Base-by-base conservation (phyloP, 2,329 filamentous ascomycete species). In the Saccharata proteae region DNA sequence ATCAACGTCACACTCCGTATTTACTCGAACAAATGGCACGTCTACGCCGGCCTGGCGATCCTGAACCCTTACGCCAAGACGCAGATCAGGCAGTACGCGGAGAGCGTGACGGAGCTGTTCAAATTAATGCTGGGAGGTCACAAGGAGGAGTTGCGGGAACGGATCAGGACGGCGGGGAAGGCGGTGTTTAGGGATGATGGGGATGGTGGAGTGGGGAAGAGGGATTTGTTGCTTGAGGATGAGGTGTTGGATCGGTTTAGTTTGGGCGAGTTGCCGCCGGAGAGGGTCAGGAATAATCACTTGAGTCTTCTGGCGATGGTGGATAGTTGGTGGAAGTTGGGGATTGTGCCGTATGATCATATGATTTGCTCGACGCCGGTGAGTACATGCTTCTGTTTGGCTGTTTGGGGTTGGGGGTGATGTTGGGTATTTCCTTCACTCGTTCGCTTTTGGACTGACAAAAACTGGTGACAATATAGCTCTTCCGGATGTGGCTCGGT, bases 11-110 rank as follows among this genome's bases (percentile, higher is more conserved):
- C 85, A 44, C 65, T 98, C 43, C 85, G 90, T 45, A 96, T 98
- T 61, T 98, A 96, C 63, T 78, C 80, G 38, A 93, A 94, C 58
- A 98, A 96, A 58, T 98, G 92, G 92, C 92, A 98, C 62, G 90
- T 98, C 36, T 98, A 98, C 56, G 90, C 90, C 13, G 90, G 90
- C 1, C 77, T 98, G 6, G 90, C 92, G 8, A 98, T 98, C 49
- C 71, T 98, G 36, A 98, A 98, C 54, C 90, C 90, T 0, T 80
- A 85, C 36, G 90, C 90, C 3, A 81, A 80, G 54, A 71, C 80
- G 55, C 90, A 98, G 59, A 96, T 98, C 48, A 73, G 80, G 34
- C 86, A 96, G 63, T 98, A 96, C 55, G 88, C 90, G 7, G 69
- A 80, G 47, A 86, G 79, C 25, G 88, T 93, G 13, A 96, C 90